phyloP scores from a whole-genome alignment of 2,329 filamentous ascomycete genomes.

The Cordyceps tenuipes region DNA sequence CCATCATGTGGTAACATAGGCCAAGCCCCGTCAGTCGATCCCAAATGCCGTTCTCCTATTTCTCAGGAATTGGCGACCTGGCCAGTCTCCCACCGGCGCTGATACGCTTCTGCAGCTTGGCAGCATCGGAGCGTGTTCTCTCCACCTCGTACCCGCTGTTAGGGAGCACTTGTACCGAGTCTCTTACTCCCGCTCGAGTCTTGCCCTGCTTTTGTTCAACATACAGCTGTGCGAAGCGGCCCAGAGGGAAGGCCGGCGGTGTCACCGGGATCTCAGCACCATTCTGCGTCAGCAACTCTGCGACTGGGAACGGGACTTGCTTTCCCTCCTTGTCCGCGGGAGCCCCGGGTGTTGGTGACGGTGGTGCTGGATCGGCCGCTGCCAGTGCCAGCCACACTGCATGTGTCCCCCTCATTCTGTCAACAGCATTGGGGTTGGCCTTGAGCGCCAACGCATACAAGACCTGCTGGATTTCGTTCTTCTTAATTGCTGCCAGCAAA shows the following conservation, averaged over 20 bases:
- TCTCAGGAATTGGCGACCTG: constrained; percentile 55
- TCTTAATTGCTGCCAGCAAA: constrained; percentile 85
- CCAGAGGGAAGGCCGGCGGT: constrained; percentile 75
- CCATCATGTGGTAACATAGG: constrained; percentile 29
- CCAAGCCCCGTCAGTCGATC: constrained; percentile 30
- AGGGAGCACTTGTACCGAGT: constrained; percentile 56
- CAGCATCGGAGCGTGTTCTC: constrained; percentile 47
- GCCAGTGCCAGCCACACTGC: constrained; percentile 85
- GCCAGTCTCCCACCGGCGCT: constrained; percentile 69
- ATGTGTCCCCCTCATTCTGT: constrained; percentile 82
- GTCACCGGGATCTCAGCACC: constrained; percentile 75
- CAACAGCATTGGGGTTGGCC: constrained; percentile 78
- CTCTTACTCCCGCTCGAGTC: constrained; percentile 36
- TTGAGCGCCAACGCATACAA: constrained; percentile 80
- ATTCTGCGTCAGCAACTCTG: constrained; percentile 87
- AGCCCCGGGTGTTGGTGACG: constrained; percentile 42
- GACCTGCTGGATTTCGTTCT: constrained; percentile 89
- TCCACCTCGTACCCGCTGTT: constrained; percentile 34
- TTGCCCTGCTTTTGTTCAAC: constrained; percentile 66
- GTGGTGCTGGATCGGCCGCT: constrained; percentile 81
- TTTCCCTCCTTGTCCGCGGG: constrained; percentile 40
- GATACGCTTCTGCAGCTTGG: constrained; percentile 67
- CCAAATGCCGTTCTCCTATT: constrained; percentile 40
- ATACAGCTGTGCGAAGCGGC: constrained; percentile 71
- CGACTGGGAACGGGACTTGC: constrained; percentile 70